Base-by-base conservation (phyloP, 1,284 basidiomycete species). In the Sphagnurus paluster region DNA sequence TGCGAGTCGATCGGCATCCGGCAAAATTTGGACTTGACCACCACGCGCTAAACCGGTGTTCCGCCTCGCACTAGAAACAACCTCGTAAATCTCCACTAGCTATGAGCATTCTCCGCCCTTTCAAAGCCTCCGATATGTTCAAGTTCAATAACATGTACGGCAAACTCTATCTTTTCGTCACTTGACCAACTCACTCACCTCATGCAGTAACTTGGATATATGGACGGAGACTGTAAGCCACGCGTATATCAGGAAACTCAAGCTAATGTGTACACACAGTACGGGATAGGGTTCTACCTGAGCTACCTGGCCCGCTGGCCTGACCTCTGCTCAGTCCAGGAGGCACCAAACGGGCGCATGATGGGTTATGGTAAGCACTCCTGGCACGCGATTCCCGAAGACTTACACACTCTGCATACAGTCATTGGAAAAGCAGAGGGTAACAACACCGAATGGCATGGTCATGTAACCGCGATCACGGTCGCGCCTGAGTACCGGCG, bases 401-500 rank as follows among this genome's bases (percentile, higher is more conserved):
- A 20, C 41, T 28, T 17, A 29, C 21, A 8, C 13, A 16, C 19
- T 41, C 28, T 17, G 4, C 26, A 4, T 26, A 33, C 25, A 93
- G 91, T 94, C 46, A 72, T 94, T 47, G 92, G 90, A 24, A 94
- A 93, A 62, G 89, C 89, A 1, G 92, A 94, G 65, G 92, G 92
- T 5, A 50, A 65, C 10, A 72, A 74, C 1, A 50, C 65, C 1
- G 91, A 93, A 59, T 91, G 87, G 81, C 91, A 93, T 57, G 91
- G 90, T 0, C 93, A 96, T 61, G 87, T 96, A 55, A 96, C 93
- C 1, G 92, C 93, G 0, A 76, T 96, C 43, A 91, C 92, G 2
- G 91, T 96, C 41, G 90, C 93, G 0, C 93, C 93, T 14, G 88
- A 93, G 60, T 96, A 93, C 66, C 87, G 93, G 29, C 84, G 90